Base-by-base conservation (phyloP, 2,329 filamentous ascomycete species). In the Purpureocillium lavendulum region DNA sequence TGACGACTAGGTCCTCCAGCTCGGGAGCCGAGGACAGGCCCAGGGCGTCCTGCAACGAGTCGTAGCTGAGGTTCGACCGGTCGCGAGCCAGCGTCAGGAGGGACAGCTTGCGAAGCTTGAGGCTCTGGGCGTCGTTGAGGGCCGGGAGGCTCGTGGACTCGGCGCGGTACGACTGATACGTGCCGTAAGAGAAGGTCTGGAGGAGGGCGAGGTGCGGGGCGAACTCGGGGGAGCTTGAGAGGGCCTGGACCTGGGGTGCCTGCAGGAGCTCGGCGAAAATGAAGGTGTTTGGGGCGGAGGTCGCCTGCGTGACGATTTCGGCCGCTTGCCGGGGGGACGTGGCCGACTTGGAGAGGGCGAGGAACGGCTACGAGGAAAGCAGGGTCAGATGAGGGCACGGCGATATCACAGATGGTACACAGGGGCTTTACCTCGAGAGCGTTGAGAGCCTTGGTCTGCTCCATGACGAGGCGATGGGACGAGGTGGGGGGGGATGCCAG, bases 181-280 rank as follows among this genome's bases (percentile, higher is more conserved):
- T 95, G 44, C 90, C 92, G 71, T 92, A 87, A 43, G 88, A 86
- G 64, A 98, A 98, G 53, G 94, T 82, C 61, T 89, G 75, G 33
- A 98, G 81, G 12, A 94, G 73, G 2, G 69, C 76, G 37, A 92
- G 71, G 61, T 87, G 65, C 4, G 66, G 50, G 2, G 71, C 65
- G 52, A 82, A 77, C 36, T 94, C 83, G 29, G 71, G 57, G 8
- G 60, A 59, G 30, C 77, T 59, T 30, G 70, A 69, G 33, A 97
- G 79, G 11, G 77, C 73, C 61, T 92, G 84, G 49, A 97, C 80
- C 51, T 87, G 80, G 0, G 85, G 79, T 1, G 81, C 80, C 52
- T 84, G 75, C 30, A 98, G 80, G n/a, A 98, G 81, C 66, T 97
- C 90, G 49, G 85, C 79, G 67, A 98, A 98, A 64, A 97, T 75